A percentile compares a stretch with the other conserved stretches of the same genome.
Conservation (phyloP, 1,139 yeast species). For the Yamadazyma atmosphaerica region DNA sequence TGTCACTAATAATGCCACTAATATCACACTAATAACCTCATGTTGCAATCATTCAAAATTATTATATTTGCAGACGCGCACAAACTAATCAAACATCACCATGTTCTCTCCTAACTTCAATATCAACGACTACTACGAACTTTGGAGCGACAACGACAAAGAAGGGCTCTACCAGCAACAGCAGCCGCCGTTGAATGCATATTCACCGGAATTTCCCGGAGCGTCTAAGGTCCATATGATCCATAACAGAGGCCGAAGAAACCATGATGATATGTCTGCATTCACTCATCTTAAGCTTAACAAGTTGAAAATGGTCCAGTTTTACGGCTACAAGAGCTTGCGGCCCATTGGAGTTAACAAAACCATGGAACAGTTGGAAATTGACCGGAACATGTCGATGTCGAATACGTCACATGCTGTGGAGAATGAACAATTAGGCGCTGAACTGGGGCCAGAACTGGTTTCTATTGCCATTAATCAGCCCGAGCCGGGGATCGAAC, state of each 20-base stretch:
- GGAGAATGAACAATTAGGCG: conserved; percentile 10
- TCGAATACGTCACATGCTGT: conserved; percentile 6
- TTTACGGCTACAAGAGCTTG: conserved; percentile 49
- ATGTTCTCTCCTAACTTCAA: conserved; percentile 19
- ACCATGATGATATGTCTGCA: conserved; percentile 24
- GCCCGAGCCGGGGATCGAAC: background rate
- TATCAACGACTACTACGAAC: conserved; percentile 12
- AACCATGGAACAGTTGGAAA: conserved; percentile 52
- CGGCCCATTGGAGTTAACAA: conserved; percentile 57
- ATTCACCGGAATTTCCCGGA: conserved; percentile 53
- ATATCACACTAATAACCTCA: too few relatives aligned
- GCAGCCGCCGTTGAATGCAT: conserved; percentile 57
- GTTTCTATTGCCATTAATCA: background rate
- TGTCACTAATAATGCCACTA: too few relatives aligned
- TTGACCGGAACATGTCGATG: conserved; percentile 17
- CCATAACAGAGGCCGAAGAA: conserved; percentile 14
- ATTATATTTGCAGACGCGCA: background rate
- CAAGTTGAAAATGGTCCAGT: conserved; percentile 42
- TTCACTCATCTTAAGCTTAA: conserved; percentile 40
- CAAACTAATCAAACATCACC: background rate
- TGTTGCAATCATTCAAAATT: too few relatives aligned
- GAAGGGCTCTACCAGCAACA: conserved; percentile 46
- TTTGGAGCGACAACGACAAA: conserved; percentile 14
- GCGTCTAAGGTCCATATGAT: conserved; percentile 33
- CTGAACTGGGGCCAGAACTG: background rate